Conservation (phyloP, 257 asterid species). For the Ehretia macrophylla region DNA sequence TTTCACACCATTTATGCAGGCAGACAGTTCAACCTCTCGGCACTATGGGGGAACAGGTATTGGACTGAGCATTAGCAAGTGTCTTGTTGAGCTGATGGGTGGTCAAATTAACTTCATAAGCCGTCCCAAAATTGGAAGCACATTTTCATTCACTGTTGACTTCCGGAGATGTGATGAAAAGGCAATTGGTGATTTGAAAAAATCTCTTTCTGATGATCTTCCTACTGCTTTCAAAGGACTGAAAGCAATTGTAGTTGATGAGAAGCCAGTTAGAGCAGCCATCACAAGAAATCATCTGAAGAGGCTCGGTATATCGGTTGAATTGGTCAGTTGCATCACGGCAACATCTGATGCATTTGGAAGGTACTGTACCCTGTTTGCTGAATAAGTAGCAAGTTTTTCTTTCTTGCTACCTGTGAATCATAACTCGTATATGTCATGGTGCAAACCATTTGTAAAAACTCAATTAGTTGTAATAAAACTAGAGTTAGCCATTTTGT, state of each 20-base stretch:
- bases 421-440: background rate
- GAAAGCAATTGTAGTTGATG: conserved; percentile 64
- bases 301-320: conserved; percentile 72
- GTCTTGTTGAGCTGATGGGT: conserved; percentile 89
- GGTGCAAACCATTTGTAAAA: too few relatives aligned
- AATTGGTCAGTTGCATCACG: conserved; percentile 45
- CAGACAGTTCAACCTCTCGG: conserved; percentile 93
- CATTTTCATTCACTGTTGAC: conserved; percentile 68
- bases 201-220: conserved; percentile 46
- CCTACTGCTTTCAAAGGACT: conserved; percentile 58
- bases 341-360: conserved; percentile 35
- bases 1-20: conserved; percentile 95
- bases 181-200: conserved; percentile 32
- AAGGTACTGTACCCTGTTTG: conserved; percentile 33
- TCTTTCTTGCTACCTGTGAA: conserved; percentile 1
- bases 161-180: conserved; percentile 44
- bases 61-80: conserved; percentile 87
- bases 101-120: conserved; percentile 79
- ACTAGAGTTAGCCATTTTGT: too few relatives aligned
- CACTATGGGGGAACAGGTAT: conserved; percentile 94
- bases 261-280: conserved; percentile 75
- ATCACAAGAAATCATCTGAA: conserved; percentile 76
- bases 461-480: too few relatives aligned
- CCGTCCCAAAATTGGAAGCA: conserved; percentile 79
- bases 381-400: conserved; percentile 42